A percentile compares a stretch with the other conserved stretches of the same genome.
Conservation (phyloP, 257 asterid genomes). For the Lycium barbarum region DNA sequence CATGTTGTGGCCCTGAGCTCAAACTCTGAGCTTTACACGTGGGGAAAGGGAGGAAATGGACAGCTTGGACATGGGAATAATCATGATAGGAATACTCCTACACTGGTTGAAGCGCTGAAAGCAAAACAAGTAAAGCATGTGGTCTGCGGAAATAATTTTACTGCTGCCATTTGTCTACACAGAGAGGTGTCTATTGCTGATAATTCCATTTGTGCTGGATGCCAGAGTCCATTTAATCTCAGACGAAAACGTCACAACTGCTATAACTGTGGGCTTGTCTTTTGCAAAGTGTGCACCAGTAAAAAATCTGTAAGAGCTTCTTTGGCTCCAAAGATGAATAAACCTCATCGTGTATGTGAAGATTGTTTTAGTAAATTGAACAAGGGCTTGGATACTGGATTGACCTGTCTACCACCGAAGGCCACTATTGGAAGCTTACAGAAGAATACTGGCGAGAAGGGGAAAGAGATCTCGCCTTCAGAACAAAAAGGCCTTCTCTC, state of each 20-base stretch:
- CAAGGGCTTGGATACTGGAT: conserved; percentile 47
- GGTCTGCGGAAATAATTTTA: conserved; percentile 65
- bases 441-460: conserved; percentile 35
- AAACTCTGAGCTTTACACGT: conserved; percentile 66
- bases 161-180: conserved; percentile 67
- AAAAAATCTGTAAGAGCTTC: conserved; percentile 70
- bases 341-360: conserved; percentile 67
- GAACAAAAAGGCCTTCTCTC: conserved; percentile 46
- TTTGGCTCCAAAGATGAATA: conserved; percentile 63
- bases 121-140: conserved; percentile 62
- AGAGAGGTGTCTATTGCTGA: conserved; percentile 37
- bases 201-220: conserved; percentile 56
- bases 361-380: conserved; percentile 63
- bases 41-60: conserved; percentile 79
- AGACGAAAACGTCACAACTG: conserved; percentile 70
- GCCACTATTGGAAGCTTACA: conserved; percentile 37
- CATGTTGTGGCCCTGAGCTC: conserved; percentile 70
- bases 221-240: conserved; percentile 60
- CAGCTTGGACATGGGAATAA: conserved; percentile 79
- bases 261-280: conserved; percentile 77
- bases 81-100: conserved; percentile 56
- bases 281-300: conserved; percentile 62
- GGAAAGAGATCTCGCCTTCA: conserved; percentile 32
- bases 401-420: conserved; percentile 55
- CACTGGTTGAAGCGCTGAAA: conserved; percentile 61